A percentile compares a stretch with the other conserved stretches of the same genome.
Evolutionary conservation across 352 stramenopile genomes (phyloP).

Genomic region (Pythium rhizo-oryzae): DNA sequence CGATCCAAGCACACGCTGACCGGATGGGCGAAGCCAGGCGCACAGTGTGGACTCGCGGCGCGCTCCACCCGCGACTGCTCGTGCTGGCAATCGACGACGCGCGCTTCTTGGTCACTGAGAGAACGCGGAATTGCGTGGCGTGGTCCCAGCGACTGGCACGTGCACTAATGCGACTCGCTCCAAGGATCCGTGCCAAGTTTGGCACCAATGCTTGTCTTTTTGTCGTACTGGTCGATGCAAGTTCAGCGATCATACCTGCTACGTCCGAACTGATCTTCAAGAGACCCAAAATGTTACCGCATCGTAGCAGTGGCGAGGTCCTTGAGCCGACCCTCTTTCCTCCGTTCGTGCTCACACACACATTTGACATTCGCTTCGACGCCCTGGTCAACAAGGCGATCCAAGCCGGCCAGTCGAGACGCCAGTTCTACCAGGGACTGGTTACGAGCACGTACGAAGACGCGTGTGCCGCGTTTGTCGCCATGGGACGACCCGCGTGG

Average conservation of each 20-base stretch:
- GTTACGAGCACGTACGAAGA: background rate
- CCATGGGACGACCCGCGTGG: slow-evolving; percentile 17
- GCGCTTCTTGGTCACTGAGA: background rate
- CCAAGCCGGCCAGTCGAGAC: background rate
- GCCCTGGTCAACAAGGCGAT: background rate
- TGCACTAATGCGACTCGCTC: background rate
- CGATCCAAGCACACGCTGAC: no score
- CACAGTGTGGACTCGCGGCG: no score
- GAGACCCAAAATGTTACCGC: no score
- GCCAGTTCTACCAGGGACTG: slow-evolving; percentile 1
- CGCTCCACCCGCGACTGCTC: background rate
- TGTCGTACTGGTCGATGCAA: slow-evolving; percentile 31
- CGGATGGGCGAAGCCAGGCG: no score
- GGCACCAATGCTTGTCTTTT: slow-evolving; percentile 30
- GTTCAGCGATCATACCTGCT: background rate
- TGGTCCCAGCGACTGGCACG: background rate
- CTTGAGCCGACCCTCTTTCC: slow-evolving; percentile 28
- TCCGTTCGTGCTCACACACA: background rate
- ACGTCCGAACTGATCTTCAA: slow-evolving; percentile 23
- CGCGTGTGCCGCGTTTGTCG: background rate
- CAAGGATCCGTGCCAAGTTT: background rate
- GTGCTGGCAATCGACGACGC: slow-evolving; percentile 15
- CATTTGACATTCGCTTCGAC: slow-evolving; percentile 28
- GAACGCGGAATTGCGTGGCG: background rate
- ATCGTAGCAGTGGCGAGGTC: no score